Evolutionary conservation across 2,329 filamentous ascomycete genomes (phyloP).

Genomic region (Ustilaginoidea virens): DNA sequence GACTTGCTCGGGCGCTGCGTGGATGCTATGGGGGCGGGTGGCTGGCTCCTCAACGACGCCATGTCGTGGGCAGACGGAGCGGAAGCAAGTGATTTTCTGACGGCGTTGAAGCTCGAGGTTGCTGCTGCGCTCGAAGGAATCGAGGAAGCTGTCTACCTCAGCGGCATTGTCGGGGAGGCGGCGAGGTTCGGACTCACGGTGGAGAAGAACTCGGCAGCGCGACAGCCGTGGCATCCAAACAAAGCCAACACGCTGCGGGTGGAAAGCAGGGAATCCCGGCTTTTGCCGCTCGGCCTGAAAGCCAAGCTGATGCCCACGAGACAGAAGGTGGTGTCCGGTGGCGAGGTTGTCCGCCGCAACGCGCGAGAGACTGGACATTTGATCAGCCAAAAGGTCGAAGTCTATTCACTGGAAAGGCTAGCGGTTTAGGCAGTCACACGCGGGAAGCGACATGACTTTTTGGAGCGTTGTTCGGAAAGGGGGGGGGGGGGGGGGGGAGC

Average conservation of each 20-base stretch:
- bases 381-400: conserved; percentile 63
- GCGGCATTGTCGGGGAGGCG: conserved; percentile 49
- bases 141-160: conserved; percentile 51
- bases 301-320: conserved; percentile 32
- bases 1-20: conserved; percentile 58
- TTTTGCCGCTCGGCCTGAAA: conserved; percentile 63
- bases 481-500: too few relatives aligned
- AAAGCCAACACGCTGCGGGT: conserved; percentile 28
- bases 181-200: conserved; percentile 39
- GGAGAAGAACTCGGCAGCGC: conserved; percentile 16
- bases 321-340: conserved; percentile 49
- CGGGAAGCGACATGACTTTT: not conserved
- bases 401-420: conserved; percentile 73
- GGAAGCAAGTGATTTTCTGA: conserved; percentile 47
- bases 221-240: conserved; percentile 15
- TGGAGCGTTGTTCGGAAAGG: too few relatives aligned
- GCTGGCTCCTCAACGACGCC: conserved; percentile 53
- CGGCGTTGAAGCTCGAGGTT: conserved; percentile 51
- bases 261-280: conserved; percentile 27
- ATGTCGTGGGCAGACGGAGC: conserved; percentile 32
- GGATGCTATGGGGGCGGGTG: conserved; percentile 58
- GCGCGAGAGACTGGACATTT: conserved; percentile 61
- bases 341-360: conserved; percentile 55
- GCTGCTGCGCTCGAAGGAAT: conserved; percentile 57
- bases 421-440: conserved; percentile 32